Base-by-base conservation (phyloP, 176 grass and related monocot species). In the Neostapfia colusana region DNA sequence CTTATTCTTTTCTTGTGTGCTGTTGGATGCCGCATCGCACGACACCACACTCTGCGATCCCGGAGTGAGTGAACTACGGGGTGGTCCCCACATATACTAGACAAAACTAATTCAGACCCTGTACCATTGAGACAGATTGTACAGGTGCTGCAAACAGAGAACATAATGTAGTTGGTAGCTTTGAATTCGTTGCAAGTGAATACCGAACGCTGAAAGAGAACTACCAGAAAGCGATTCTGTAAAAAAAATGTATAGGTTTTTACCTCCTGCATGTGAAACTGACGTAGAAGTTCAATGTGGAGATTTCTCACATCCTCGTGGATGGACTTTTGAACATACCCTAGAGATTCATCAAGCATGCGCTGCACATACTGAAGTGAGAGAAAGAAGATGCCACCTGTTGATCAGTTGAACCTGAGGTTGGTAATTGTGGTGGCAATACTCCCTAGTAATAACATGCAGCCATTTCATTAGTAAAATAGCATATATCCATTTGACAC, bases 241-340 rank as follows among this genome's bases (percentile, higher is more conserved):
- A 34, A 63, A 82, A 50, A 40, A 59, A 58, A 77, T 68, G 56
- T 77, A 21, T 45, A 40, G 27, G 38, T 44, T 59, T 69, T 79
- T 77, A 99, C 91, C 95, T 99, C 91, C 72, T 95, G 91, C 82
- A 90, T 90, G 77, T 99, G 95, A 82, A 99, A 92, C 67, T 99
- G 95, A 79, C 95, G 88, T 74, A 99, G 45, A 77, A 99, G 70
- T 73, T 99, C 95, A 75, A 99, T 92, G 73, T 99, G 95, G 16
- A 99, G 87, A 86, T 99, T 99, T 67, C 85, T 86, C 82, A 95
- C 89, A 70, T 94, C 95, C 73, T 95, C 91, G 8, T 92, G 92
- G 81, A 99, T 90, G 34, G 91, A 88, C 87, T 92, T 94, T 70
- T 99, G 91, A 78, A 92, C 87, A 73, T 89, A 89, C 44, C 89